Conservation (phyloP, 768 basidiomycete species). For the Serendipita sp. region DNA sequence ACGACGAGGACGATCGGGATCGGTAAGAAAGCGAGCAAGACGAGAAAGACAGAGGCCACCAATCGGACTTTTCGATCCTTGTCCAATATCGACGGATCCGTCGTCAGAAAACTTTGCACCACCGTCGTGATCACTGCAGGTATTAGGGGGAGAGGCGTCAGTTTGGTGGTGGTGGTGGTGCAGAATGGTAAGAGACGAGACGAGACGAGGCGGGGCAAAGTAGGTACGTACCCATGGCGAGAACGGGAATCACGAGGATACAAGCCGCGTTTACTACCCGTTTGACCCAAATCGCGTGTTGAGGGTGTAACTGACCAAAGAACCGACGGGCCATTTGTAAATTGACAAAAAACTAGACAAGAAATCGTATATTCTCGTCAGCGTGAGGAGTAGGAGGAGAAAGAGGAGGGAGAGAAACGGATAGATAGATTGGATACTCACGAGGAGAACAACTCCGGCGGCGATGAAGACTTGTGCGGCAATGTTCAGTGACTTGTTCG, state of each 20-base stretch:
- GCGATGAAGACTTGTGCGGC: not conserved
- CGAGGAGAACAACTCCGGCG: not conserved
- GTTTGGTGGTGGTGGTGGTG: not conserved
- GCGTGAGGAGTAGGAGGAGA: not conserved
- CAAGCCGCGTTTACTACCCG: not conserved
- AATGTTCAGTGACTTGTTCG: not conserved
- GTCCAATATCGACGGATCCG: not conserved
- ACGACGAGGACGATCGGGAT: slow-evolving; percentile 3
- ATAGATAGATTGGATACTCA: not conserved
- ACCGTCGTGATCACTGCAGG: slow-evolving; percentile 1
- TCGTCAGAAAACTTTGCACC: not conserved
- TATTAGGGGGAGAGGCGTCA: not conserved
- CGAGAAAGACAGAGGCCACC: not conserved
- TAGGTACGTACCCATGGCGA: not conserved
- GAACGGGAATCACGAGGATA: not conserved
- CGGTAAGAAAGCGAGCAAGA: not conserved
- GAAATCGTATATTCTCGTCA: not conserved
- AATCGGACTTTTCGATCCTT: not conserved
- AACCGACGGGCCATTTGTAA: not conserved
- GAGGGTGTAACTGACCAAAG: not conserved
- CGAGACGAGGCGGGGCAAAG: too few species aligned
- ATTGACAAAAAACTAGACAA: slow-evolving; percentile 1
- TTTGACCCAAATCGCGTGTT: not conserved
- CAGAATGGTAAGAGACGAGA: too few species aligned
- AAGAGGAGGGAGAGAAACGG: not conserved